Evolutionary conservation across 441 rosid genomes (phyloP), one percentile per base, ranked within the genome.

Genomic region (Erodium chrysanthum): DNA sequence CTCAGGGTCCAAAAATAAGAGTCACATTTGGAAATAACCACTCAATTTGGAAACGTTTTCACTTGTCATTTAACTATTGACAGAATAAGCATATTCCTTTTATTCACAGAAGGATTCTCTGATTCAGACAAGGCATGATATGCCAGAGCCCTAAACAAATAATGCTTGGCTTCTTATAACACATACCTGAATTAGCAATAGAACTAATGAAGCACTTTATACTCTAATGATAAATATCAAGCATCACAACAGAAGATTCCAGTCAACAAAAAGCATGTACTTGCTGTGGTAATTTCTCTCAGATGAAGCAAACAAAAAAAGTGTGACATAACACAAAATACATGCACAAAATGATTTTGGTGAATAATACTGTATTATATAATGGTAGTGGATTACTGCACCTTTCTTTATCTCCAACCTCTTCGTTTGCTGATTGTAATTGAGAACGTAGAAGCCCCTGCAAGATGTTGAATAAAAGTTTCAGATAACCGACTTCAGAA

Each of bases 401-500:
- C 99, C 98, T 90, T 67, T 81, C 83, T 83, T 84, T 87, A 70
- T 70, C 78, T 70, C 84, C 97, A 68, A 81, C 72, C 61, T 95
- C 96, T 76, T 90, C 96, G 84, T 90, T 82, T 79, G 94, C 97
- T 68, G 96, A 78, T 69, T 90, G 92, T 66, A 95, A 86, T 77
- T 89, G 97, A 68, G 95, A 84, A 20, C 97, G 90, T 63, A 92
- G 80, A 73, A 81, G 81, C 63, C 93, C 98, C 98, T 95, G 83
- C 71, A 74, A 71, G 68, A 82, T 48, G 33, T 68, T 68, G 50
- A 74, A 65, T 68, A 62, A 68, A 74, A 35, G 60, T 69, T 21
- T 64, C 23, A 29, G 46, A 67, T 29, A 20, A 63, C 56, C 29
- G 70, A 76, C 23, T 0, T 67, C 9, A 56, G 37, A 18, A 68